These are phyloP conservation scores for Aspergillus japonicus DNA, from an alignment of 2,329 filamentous ascomycete genomes.

Conservation along the genomic window DNA sequence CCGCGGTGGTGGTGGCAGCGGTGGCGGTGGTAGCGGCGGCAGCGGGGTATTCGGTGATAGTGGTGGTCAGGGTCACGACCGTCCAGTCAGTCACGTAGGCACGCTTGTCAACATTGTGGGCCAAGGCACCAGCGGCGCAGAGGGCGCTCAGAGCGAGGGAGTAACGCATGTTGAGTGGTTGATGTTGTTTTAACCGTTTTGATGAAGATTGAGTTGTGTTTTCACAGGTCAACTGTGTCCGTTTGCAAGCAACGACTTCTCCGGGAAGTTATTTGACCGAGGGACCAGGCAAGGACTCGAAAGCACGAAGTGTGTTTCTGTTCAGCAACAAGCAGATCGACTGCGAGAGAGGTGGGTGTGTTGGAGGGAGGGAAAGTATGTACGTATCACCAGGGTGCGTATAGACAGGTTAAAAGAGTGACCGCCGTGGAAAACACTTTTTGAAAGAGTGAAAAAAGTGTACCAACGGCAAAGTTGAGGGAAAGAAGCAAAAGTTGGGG, in stretches of 20 bases:
- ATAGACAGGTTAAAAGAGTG: conserved; percentile 29
- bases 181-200: conserved; percentile 11
- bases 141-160: conserved; percentile 37
- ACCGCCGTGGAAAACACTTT: conserved; percentile 32
- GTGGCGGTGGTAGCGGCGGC: conserved; percentile 1
- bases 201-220: conserved; percentile 12
- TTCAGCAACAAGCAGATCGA: conserved; percentile 35
- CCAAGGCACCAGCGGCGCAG: conserved; percentile 36
- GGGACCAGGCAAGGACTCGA: conserved; percentile 10
- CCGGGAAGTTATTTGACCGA: conserved; percentile 34
- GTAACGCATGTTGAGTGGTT: conserved; percentile 32
- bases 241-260: conserved; percentile 30
- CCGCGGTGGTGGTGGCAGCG: background rate
- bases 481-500: conserved; percentile 9
- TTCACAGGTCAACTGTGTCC: conserved; percentile 34
- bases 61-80: conserved; percentile 38
- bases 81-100: conserved; percentile 36
- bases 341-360: conserved; percentile 22
- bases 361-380: conserved; percentile 9
- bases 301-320: conserved; percentile 4
- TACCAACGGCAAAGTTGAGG: conserved; percentile 19
- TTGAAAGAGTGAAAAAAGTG: conserved; percentile 34
- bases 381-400: conserved; percentile 18
- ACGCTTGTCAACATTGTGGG: conserved; percentile 36
- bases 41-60: conserved; percentile 27